phyloP scores from a whole-genome alignment of 2,329 filamentous ascomycete genomes.

The Shiraia bambusicola region DNA sequence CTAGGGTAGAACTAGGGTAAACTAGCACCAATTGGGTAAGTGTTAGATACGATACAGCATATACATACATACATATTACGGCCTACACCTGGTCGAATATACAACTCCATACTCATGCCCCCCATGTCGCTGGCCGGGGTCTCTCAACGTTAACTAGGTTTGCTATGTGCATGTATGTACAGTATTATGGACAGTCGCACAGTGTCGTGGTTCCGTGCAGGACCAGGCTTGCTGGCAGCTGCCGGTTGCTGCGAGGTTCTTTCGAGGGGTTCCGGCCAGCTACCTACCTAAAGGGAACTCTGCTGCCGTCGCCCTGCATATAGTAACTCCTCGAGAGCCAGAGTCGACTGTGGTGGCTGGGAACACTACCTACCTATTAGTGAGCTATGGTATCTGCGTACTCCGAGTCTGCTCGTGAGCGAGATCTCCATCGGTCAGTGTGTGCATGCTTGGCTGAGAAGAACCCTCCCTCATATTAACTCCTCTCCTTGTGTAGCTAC shows the following conservation, averaged over 20 bases:
- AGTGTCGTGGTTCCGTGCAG: too few species aligned
- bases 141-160: too few species aligned
- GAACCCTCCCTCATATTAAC: constrained; percentile 3
- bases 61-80: too few species aligned
- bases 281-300: not conserved
- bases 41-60: too few species aligned
- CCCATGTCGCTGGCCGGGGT: too few species aligned
- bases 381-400: constrained; percentile 22
- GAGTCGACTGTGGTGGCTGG: constrained; percentile 7
- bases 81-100: too few species aligned
- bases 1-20: too few species aligned
- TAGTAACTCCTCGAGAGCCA: constrained; percentile 10
- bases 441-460: not conserved
- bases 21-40: too few species aligned
- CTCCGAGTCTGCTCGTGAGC: constrained; percentile 28
- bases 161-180: too few species aligned
- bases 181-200: too few species aligned
- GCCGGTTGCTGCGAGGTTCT: not conserved
- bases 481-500: constrained; percentile 22
- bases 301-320: not conserved
- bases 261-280: not conserved
- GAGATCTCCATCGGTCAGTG: constrained; percentile 32
- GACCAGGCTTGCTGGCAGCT: not conserved
- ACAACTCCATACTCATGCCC: too few species aligned
- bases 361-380: too few species aligned